phyloP scores from a whole-genome alignment of 306 rosid species.

The Abrus precatorius region DNA sequence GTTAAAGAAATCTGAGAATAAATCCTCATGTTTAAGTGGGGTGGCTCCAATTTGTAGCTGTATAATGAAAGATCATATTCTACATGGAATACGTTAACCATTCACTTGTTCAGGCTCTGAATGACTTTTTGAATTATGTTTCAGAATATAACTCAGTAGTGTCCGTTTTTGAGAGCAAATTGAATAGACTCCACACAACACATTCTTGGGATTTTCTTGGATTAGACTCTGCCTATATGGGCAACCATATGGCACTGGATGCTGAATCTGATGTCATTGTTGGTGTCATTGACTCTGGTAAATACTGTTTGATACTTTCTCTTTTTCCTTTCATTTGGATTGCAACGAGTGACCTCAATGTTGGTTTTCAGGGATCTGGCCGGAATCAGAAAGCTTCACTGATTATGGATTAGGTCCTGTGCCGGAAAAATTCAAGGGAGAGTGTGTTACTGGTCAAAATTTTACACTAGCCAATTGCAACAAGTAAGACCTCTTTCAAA shows the following conservation, averaged over 20 bases:
- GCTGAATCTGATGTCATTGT: conserved; percentile 61
- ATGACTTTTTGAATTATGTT: conserved; percentile 37
- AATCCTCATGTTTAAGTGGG: neutral
- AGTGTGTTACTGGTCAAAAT: conserved; percentile 66
- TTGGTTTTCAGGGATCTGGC: conserved; percentile 71
- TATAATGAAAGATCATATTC: neutral
- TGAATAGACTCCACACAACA: conserved; percentile 66
- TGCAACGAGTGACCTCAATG: neutral
- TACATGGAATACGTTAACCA: neutral
- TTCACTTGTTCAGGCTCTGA: conserved; percentile 24
- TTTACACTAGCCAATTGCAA: conserved; percentile 75
- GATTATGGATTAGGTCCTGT: conserved; percentile 75
- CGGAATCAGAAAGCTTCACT: conserved; percentile 75
- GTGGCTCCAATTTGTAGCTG: conserved; percentile 15
- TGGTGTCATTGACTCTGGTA: conserved; percentile 80
- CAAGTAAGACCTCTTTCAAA: conserved; percentile 57
- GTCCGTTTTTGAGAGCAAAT: conserved; percentile 75
- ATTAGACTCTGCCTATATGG: conserved; percentile 50
- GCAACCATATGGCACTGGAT: conserved; percentile 43
- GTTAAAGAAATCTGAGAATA: neutral
- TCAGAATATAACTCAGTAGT: conserved; percentile 62
- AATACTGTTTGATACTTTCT: neutral
- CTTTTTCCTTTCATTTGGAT: neutral
- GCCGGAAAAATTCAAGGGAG: conserved; percentile 73
- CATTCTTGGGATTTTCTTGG: conserved; percentile 80